Evolutionary conservation across 257 asterid genomes (phyloP), one percentile per base, ranked within the genome.

Genomic region (Nicotiana sylvestris): DNA sequence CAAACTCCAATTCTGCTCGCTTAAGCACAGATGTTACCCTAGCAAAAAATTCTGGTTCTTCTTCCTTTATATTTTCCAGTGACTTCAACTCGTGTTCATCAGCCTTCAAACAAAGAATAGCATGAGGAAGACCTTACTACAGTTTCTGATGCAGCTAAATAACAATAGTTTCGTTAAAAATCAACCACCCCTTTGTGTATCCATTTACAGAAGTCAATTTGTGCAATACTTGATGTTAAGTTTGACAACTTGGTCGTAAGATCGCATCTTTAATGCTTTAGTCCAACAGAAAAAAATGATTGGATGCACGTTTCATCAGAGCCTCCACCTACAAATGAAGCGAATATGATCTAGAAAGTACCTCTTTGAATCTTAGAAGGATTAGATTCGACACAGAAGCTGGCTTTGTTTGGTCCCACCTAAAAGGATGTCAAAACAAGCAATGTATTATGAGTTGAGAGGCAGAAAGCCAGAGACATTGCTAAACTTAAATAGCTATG

Each of bases 351-450:
- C 29, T 15, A 76, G 80, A 76, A 76, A 30, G 16, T 55, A 96
- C 98, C 99, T 96, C 99, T 64, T 85, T 85, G 82, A 96, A 96
- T 89, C 87, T 93, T 32, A 96, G 91, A 81, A 96, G 98, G 88
- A 96, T 85, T 66, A 96, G 90, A 87, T 96, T 96, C 49, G 98
- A 89, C 56, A 96, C 87, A 5, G 94, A 89, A 70, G 99, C 98
- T 46, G 97, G 93, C 88, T 91, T 94, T 61, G 84, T 78, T 85
- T 82, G 68, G 85, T 96, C 98, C 98, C 99, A 96, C 90, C 99
- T 96, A 94, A 83, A 83, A 86, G 61, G 84, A 60, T 61, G 74
- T 32, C 43, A 32, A 82, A 78, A 46, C 25, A 55, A 81, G 61
- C 67, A 70, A 78, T 80, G 68, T 55, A 56, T 17, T 74, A 82